Evolutionary conservation across 2,329 filamentous ascomycete species (phyloP).

Genomic region (Aureobasidium subglaciale): DNA sequence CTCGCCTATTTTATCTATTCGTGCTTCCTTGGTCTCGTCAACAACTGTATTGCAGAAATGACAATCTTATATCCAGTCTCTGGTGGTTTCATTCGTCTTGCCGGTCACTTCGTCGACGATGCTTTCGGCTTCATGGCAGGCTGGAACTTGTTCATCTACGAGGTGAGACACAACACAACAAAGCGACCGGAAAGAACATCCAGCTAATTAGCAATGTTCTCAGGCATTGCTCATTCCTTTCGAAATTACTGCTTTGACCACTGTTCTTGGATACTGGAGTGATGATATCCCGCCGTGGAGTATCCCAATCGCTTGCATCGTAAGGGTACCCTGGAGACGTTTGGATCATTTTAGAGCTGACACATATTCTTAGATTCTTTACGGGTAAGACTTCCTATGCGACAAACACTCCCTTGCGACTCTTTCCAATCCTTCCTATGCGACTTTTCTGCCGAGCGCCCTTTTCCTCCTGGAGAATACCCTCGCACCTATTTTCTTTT

Average conservation of each 20-base stretch:
- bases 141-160: constrained; percentile 45
- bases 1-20: constrained; percentile 53
- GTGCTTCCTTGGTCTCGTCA: constrained; percentile 51
- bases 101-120: constrained; percentile 56
- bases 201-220: background rate
- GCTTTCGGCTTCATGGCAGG: constrained; percentile 50
- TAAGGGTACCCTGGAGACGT: background rate
- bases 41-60: constrained; percentile 61
- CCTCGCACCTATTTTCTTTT: background rate
- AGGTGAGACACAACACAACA: constrained; percentile 30
- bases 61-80: constrained; percentile 53
- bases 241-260: constrained; percentile 39
- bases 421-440: background rate
- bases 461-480: background rate
- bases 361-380: background rate
- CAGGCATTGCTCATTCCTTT: constrained; percentile 37
- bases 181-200: too few species aligned
- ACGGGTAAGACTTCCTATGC: constrained; percentile 11
- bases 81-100: constrained; percentile 55
- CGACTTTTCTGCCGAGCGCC: constrained; percentile 13
- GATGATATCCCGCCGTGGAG: constrained; percentile 37
- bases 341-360: background rate
- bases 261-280: constrained; percentile 32
- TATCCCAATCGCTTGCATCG: constrained; percentile 8
- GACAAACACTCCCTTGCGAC: constrained; percentile 1